A percentile compares a stretch with the other conserved stretches of the same genome.
Conservation (phyloP, 495 filamentous ascomycete genomes). For the Cercophora scortea region DNA sequence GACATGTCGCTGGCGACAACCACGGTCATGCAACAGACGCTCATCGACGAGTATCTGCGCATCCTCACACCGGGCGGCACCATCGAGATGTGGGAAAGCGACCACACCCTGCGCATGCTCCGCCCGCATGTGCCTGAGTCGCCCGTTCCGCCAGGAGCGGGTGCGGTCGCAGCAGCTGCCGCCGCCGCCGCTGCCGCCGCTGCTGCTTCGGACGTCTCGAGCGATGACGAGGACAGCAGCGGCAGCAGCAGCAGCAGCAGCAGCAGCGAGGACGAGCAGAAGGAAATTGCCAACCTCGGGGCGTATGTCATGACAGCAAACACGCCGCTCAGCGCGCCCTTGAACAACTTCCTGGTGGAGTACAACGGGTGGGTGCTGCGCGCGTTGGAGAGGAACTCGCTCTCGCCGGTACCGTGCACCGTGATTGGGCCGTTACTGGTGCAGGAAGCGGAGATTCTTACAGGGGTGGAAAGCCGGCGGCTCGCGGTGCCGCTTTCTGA, state of each 20-base stretch:
- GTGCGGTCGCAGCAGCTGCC: not conserved
- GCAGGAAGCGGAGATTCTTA: conserved; percentile 69
- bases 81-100: conserved; percentile 81
- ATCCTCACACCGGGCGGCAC: conserved; percentile 71
- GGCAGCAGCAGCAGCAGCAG: conserved; percentile 31
- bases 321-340: conserved; percentile 67
- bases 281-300: conserved; percentile 44
- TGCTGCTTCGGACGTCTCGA: not conserved
- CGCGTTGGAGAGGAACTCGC: conserved; percentile 61
- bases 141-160: conserved; percentile 19
- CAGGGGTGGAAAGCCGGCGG: conserved; percentile 61
- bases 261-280: conserved; percentile 47
- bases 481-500: conserved; percentile 82
- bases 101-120: conserved; percentile 68
- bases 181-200: conserved; percentile 9
- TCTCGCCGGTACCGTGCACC: conserved; percentile 73
- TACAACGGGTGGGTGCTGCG: conserved; percentile 79
- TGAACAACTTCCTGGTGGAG: conserved; percentile 75
- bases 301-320: conserved; percentile 79
- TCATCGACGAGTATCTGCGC: conserved; percentile 71
- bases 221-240: conserved; percentile 10
- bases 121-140: conserved; percentile 64
- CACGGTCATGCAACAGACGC: conserved; percentile 50
- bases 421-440: conserved; percentile 67
- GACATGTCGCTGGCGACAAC: conserved; percentile 68